Evolutionary conservation across 139 green algal species (phyloP), one percentile per base, ranked within the genome.

Genomic region (Micromonas pusilla): DNA sequence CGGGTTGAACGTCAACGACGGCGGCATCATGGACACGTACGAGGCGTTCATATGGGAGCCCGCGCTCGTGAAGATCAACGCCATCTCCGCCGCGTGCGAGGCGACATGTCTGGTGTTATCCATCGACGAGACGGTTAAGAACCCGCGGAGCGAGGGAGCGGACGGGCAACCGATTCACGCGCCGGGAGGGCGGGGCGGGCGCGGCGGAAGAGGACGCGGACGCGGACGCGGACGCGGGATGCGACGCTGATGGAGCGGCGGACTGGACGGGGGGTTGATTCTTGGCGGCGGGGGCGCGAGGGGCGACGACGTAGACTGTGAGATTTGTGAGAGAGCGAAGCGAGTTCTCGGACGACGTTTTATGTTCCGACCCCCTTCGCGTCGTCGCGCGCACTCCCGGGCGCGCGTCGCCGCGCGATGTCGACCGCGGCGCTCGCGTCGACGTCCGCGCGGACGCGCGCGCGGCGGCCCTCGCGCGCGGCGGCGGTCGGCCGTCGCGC

Each of bases 81-180:
- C 95, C 23, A 85, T 99, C 31, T 85, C 86, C 37, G 89, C 92
- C 3, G 95, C 95, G 20, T 91, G 91, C 0, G 95, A 99, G 86
- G 95, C 95, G 9, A 92, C 95, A 19, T 97, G 93, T 87, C 85
- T 99, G 2, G 91, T 98, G 66, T 86, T 99, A 60, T 93, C 88
- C 4, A 92, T 98, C 34, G 95, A 99, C 73, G 95, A 99, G 82
- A 99, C 95, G 0, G 90, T 99, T 45, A 81, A 90, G 67, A 98
- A 97, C 87, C 94, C 94, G 77, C 88, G 81, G 32, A 87, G 94
- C 70, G 52, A 79, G 68, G 66, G 33, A 1, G 32, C 66, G 16
- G 53, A 80, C 34, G 81, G 75, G 70, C 85, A 76, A 34, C 45
- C 39, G 33, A 28, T 52, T 25, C 66, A 33, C 72, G 60, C 65